Percentiles rank a stretch among this genome's conserved stretches.
These are phyloP conservation scores for Neolentinus lepideus DNA, from an alignment of 1,284 basidiomycete species.

Conservation along the genomic window DNA sequence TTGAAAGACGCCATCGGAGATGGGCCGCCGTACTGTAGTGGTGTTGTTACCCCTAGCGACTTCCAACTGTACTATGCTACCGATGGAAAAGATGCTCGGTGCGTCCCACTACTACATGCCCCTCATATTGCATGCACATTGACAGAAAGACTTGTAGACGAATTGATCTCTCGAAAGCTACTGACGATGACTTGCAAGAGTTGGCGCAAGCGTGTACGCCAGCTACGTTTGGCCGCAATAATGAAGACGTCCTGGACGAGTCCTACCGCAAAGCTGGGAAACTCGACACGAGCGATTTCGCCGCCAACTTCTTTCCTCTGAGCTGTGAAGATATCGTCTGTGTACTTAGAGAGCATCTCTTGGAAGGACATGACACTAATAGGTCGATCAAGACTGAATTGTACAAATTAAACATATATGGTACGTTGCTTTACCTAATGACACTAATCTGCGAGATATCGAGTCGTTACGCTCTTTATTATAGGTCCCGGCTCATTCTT, in stretches of 20 bases:
- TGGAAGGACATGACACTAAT: conserved; percentile 7
- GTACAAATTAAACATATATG: conserved; percentile 23
- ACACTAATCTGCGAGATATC: neutral
- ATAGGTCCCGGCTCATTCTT: neutral
- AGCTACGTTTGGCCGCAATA: conserved; percentile 8
- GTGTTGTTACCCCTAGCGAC: neutral
- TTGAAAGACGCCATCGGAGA: neutral
- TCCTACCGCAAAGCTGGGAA: conserved; percentile 11
- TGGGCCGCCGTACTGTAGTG: neutral
- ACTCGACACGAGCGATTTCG: conserved; percentile 8
- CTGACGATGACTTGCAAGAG: conserved; percentile 3
- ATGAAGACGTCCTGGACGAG: conserved; percentile 11
- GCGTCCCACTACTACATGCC: neutral
- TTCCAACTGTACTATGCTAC: neutral
- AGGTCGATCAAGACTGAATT: conserved; percentile 12
- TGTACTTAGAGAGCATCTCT: conserved; percentile 6
- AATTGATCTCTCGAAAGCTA: conserved; percentile 5
- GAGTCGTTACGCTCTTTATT: neutral
- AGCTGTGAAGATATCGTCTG: conserved; percentile 3
- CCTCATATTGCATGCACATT: neutral
- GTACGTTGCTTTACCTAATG: conserved; percentile 8
- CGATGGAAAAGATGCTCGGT: neutral
- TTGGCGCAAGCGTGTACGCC: conserved; percentile 8
- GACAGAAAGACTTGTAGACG: neutral
- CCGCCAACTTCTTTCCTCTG: conserved; percentile 4